These are phyloP conservation scores for Penicillium paneum DNA, from an alignment of 2,329 filamentous ascomycete species.

Conservation along the genomic window DNA sequence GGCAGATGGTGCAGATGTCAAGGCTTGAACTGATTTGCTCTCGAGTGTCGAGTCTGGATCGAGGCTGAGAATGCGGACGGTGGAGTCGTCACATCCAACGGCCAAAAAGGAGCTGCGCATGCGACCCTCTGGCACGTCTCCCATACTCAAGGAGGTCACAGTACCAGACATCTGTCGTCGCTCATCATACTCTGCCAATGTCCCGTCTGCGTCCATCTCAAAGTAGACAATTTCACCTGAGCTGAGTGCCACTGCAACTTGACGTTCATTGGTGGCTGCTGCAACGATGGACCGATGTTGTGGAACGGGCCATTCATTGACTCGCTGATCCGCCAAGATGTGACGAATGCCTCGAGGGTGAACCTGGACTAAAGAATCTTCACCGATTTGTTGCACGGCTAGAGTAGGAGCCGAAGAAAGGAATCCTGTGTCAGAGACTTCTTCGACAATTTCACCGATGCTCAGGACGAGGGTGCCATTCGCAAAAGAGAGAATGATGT, in stretches of 20 bases:
- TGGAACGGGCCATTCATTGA: slow-evolving; percentile 92
- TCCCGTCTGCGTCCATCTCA: slow-evolving; percentile 90
- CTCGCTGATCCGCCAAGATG: slow-evolving; percentile 69
- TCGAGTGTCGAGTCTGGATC: slow-evolving; percentile 88
- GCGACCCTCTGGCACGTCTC: slow-evolving; percentile 85
- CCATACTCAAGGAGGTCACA: slow-evolving; percentile 90
- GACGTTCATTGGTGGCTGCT: slow-evolving; percentile 85
- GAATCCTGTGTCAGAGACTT: slow-evolving; percentile 91
- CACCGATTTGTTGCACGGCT: slow-evolving; percentile 88
- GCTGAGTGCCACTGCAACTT: slow-evolving; percentile 90
- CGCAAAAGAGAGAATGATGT: slow-evolving; percentile 90
- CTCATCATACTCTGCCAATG: slow-evolving; percentile 89
- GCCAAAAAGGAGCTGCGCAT: slow-evolving; percentile 88
- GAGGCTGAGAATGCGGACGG: slow-evolving; percentile 85
- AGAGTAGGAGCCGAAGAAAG: slow-evolving; percentile 83
- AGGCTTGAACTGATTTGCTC: slow-evolving; percentile 88
- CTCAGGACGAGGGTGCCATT: slow-evolving; percentile 89
- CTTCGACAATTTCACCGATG: slow-evolving; percentile 94
- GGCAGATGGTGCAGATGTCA: slow-evolving; percentile 85
- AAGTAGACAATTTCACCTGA: slow-evolving; percentile 98
- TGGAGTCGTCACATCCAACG: slow-evolving; percentile 94
- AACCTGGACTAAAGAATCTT: slow-evolving; percentile 88
- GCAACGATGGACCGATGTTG: slow-evolving; percentile 94
- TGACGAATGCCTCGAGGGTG: slow-evolving; percentile 95
- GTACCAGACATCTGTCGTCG: slow-evolving; percentile 93